These are phyloP conservation scores for Lignosus rhinocerotis DNA, from an alignment of 1,284 basidiomycete genomes.

Conservation along the genomic window DNA sequence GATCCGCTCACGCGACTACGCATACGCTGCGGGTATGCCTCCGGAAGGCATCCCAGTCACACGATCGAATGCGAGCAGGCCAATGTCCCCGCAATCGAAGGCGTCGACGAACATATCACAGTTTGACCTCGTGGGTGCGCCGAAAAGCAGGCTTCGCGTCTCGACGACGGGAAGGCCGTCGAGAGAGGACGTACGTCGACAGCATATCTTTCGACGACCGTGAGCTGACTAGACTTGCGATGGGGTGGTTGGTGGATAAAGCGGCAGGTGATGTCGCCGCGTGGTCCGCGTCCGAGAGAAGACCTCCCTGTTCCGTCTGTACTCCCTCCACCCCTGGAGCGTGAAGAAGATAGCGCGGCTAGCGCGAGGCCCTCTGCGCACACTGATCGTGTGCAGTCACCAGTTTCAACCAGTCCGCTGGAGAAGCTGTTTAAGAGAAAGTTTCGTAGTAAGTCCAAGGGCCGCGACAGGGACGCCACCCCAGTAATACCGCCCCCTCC, in stretches of 20 bases:
- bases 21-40: slow-evolving; percentile 18
- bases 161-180: slow-evolving; percentile 2
- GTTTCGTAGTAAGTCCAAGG: slow-evolving; percentile 14
- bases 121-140: slow-evolving; percentile 28
- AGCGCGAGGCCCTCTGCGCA: slow-evolving; percentile 5
- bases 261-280: slow-evolving; percentile 23
- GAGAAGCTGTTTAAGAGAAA: slow-evolving; percentile 23
- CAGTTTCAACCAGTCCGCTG: slow-evolving; percentile 14
- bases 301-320: slow-evolving; percentile 9
- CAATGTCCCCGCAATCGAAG: slow-evolving; percentile 29
- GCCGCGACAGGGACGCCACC: slow-evolving; percentile 2
- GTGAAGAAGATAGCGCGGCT: background rate
- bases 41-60: slow-evolving; percentile 7
- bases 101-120: slow-evolving; percentile 32
- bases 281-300: slow-evolving; percentile 26
- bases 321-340: slow-evolving; percentile 9
- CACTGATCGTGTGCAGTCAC: slow-evolving; percentile 1
- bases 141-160: slow-evolving; percentile 10
- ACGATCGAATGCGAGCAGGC: slow-evolving; percentile 9
- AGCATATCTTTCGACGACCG: slow-evolving; percentile 4
- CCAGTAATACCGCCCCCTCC: background rate
- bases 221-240: slow-evolving; percentile 4
- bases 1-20: slow-evolving; percentile 25
- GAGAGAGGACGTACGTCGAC: slow-evolving; percentile 26
- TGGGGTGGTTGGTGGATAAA: background rate